phyloP scores from a whole-genome alignment of 768 basidiomycete genomes.

The Calocera cornea region DNA sequence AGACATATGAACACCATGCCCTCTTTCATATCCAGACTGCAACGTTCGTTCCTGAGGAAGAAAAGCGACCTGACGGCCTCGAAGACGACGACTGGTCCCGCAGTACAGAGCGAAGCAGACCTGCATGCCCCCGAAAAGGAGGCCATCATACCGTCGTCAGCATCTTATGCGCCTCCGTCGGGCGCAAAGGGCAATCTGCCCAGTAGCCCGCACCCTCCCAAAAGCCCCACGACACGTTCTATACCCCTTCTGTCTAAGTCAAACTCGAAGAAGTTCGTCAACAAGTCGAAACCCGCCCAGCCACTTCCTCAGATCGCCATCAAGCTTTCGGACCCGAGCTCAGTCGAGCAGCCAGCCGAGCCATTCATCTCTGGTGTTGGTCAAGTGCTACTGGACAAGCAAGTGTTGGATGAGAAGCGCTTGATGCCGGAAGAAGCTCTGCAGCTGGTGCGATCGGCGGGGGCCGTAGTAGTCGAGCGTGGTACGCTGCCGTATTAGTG shows the following conservation, averaged over 20 bases:
- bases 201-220: conserved; percentile 1
- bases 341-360: neutral
- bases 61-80: neutral
- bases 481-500: conserved; percentile 34
- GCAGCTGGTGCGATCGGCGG: conserved; percentile 50
- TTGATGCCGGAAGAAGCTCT: conserved; percentile 52
- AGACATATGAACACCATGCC: neutral
- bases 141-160: neutral
- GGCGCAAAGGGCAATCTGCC: neutral
- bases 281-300: conserved; percentile 6
- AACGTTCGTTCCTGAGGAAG: neutral
- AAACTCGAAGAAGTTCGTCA: neutral
- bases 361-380: neutral
- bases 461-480: conserved; percentile 48
- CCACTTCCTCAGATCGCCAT: conserved; percentile 47
- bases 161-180: neutral
- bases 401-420: conserved; percentile 41
- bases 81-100: neutral
- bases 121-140: neutral
- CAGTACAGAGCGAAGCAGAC: neutral
- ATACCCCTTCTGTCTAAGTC: conserved; percentile 5
- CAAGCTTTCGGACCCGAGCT: conserved; percentile 36
- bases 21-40: neutral
- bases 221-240: neutral
- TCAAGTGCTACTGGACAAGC: conserved; percentile 31